Percentiles rank a stretch among this genome's conserved stretches.
Conservation (phyloP, 2,329 filamentous ascomycete genomes). For the Epichloe coenophiala region DNA sequence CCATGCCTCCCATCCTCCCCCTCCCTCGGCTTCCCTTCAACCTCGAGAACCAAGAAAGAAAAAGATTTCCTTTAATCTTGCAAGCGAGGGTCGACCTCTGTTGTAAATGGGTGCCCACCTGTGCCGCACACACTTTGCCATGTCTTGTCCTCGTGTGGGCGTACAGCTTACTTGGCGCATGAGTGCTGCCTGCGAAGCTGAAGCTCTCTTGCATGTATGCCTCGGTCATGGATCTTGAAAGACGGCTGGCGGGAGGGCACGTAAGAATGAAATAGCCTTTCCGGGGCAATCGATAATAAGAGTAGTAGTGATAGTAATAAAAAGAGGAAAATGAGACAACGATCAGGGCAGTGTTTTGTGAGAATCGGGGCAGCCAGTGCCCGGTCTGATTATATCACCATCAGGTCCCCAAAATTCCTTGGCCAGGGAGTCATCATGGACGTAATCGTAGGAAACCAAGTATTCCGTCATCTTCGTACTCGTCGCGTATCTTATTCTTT, state of each 20-base stretch:
- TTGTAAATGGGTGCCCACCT: neutral
- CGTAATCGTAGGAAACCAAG: constrained; percentile 4
- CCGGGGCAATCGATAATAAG: neutral
- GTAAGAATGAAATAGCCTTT: neutral
- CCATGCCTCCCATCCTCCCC: neutral
- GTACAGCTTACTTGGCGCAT: neutral
- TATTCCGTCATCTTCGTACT: neutral
- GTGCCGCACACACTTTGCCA: neutral
- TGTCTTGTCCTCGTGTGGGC: neutral
- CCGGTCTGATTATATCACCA: neutral
- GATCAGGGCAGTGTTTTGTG: neutral
- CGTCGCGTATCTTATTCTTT: neutral
- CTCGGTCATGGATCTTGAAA: neutral
- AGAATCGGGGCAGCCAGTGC: constrained; percentile 1
- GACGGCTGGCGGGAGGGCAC: neutral
- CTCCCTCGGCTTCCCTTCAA: neutral
- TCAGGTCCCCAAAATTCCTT: neutral
- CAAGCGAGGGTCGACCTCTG: neutral
- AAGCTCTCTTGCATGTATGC: neutral
- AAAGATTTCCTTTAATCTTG: no score
- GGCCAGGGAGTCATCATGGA: constrained; percentile 1
- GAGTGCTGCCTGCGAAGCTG: neutral
- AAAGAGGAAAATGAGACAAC: neutral
- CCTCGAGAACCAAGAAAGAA: neutral
- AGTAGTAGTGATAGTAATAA: neutral